Evolutionary conservation across 805 yeast species (phyloP).

Genomic region (Lipomyces yamanashiensis): DNA sequence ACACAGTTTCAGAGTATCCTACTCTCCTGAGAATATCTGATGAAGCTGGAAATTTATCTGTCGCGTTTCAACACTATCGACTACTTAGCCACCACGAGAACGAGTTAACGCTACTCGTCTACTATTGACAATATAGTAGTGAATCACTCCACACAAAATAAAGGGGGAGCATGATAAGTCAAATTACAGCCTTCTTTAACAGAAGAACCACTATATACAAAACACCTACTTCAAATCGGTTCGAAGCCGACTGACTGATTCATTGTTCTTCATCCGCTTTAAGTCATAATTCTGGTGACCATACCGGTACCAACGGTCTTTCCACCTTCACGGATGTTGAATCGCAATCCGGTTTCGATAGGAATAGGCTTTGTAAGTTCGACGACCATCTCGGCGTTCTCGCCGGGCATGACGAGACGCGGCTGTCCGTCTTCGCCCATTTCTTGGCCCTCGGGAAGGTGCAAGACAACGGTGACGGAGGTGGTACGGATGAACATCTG

Average conservation of each 20-base stretch:
- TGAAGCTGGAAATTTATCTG: too few species aligned
- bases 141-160: too few species aligned
- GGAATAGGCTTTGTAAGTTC: slow-evolving; percentile 90
- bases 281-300: slow-evolving; percentile 86
- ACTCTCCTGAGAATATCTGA: too few species aligned
- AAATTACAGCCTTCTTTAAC: too few species aligned
- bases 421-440: slow-evolving; percentile 30
- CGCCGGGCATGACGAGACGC: slow-evolving; percentile 87
- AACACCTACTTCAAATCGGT: not conserved
- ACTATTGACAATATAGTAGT: too few species aligned
- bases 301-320: slow-evolving; percentile 99
- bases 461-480: slow-evolving; percentile 87
- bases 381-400: slow-evolving; percentile 95
- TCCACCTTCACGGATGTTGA: slow-evolving; percentile 99
- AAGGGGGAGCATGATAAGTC: too few species aligned
- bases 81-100: too few species aligned
- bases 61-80: too few species aligned
- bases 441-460: slow-evolving; percentile 71
- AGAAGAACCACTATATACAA: too few species aligned
- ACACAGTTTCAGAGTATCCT: too few species aligned
- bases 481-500: slow-evolving; percentile 96
- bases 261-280: slow-evolving; percentile 35
- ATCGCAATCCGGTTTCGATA: slow-evolving; percentile 94
- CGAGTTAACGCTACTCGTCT: too few species aligned
- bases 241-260: not conserved